Evolutionary conservation across 257 asterid species (phyloP).

Genomic region (Nicotiana otophora): DNA sequence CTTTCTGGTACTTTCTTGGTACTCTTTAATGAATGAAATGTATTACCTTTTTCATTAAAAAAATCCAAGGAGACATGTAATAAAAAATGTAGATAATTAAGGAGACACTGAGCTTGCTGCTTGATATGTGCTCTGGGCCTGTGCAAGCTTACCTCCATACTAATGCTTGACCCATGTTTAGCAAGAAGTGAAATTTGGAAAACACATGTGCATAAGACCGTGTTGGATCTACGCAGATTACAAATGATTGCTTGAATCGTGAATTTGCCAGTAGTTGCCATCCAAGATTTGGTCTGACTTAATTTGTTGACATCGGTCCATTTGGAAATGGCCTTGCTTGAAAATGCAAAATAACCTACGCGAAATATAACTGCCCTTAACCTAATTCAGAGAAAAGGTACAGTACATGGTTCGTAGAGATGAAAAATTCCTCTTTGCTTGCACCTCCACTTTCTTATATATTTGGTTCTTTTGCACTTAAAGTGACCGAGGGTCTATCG

Average conservation of each 20-base stretch:
- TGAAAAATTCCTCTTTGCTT: background rate
- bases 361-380: background rate
- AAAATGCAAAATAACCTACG: background rate
- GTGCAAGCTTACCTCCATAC: background rate
- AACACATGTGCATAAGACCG: background rate
- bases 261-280: background rate
- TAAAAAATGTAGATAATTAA: background rate
- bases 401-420: background rate
- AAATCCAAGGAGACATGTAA: no score
- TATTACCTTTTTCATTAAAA: no score
- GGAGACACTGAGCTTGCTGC: background rate
- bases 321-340: background rate
- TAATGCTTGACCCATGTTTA: background rate
- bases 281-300: background rate
- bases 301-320: background rate
- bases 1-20: no score
- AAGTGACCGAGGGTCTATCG: background rate
- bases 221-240: background rate
- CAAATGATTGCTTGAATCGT: background rate
- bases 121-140: background rate
- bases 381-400: background rate
- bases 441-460: background rate
- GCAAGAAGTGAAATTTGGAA: background rate
- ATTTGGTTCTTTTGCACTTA: background rate
- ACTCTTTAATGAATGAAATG: no score